Evolutionary conservation across 495 filamentous ascomycete species (phyloP), one percentile per base, ranked within the genome.

Genomic region (Aspergillus sclerotioniger): DNA sequence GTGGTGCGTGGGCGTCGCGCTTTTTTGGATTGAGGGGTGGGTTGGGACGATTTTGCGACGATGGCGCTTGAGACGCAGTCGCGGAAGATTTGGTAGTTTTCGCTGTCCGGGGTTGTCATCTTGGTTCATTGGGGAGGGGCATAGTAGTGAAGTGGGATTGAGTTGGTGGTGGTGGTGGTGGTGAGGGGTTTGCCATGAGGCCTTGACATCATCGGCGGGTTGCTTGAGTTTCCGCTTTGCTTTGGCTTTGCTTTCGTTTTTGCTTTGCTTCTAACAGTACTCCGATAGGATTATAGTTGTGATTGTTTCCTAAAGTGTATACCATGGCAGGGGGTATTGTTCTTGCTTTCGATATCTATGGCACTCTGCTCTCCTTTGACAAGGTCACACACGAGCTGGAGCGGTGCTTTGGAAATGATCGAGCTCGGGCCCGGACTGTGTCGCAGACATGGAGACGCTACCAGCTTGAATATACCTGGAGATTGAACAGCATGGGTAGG

Each of bases 391-490:
- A 74, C 10, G 69, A 81, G 47, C 69, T 88, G 16, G 74, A 78
- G 53, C 64, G 73, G 44, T 68, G 79, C 49, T 78, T 82, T 33
- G 76, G 81, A 48, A 53, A 81, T 45, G 84, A 85, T 21, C 79
- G 81, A 62, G 39, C 44, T 20, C 53, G 28, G 13, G 82, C 84
- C 12, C 62, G 72, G 8, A 62, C 68, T 7, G 76, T 92, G 13
- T 81, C 87, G 8, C 67, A 79, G 20, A 65, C 80, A 61, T 87
- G 82, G 83, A 67, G 82, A 45, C 79, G 74, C 21, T 83, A 82
- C 65, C 89, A 92, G 67, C 77, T 96, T 17, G 90, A 91, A 70
- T 94, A 92, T 61, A 90, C 90, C 35, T 94, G 89, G 89, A 72
- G 89, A 46, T 68, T 89, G 59, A 93, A 88, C 63, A 89, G 84